A percentile compares a stretch with the other conserved stretches of the same genome.
These are phyloP conservation scores for Potentilla sterilis DNA, from an alignment of 306 rosid species.

Conservation along the genomic window DNA sequence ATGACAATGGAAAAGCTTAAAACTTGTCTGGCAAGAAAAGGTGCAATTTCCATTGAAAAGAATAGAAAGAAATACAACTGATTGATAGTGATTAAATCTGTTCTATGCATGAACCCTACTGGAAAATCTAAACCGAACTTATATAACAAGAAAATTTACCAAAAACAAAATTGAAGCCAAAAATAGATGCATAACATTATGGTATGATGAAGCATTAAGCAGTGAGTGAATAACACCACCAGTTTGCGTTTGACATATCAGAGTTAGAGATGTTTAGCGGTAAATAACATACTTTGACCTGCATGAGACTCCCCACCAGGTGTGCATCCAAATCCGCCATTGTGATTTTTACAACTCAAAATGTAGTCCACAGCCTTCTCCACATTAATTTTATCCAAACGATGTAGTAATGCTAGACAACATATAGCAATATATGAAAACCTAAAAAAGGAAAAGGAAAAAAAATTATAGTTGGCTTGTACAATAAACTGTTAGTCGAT, in stretches of 20 bases:
- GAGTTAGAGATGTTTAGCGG: background rate
- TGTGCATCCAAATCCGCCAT: slow-evolving; percentile 88
- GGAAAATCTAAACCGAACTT: background rate
- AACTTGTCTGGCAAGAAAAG: background rate
- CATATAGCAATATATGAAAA: slow-evolving; percentile 82
- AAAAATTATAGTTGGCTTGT: too few species aligned
- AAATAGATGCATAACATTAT: background rate
- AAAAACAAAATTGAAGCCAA: background rate
- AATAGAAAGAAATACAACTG: slow-evolving; percentile 2
- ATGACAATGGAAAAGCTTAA: background rate
- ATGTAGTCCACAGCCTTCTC: slow-evolving; percentile 82
- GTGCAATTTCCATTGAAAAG: background rate
- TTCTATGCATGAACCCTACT: too few species aligned
- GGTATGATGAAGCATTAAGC: background rate
- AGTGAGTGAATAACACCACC: background rate
- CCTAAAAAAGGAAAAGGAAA: too few species aligned
- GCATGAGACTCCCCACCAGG: slow-evolving; percentile 96
- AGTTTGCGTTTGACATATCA: background rate
- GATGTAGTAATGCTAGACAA: slow-evolving; percentile 59
- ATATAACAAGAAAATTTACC: background rate
- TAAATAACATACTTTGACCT: slow-evolving; percentile 65
- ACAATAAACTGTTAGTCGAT: background rate
- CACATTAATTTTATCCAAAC: slow-evolving; percentile 67
- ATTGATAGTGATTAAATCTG: background rate
- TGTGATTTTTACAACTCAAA: slow-evolving; percentile 78